Conservation (phyloP, 2,329 filamentous ascomycete genomes). For the Plectosphaerella plurivora region DNA sequence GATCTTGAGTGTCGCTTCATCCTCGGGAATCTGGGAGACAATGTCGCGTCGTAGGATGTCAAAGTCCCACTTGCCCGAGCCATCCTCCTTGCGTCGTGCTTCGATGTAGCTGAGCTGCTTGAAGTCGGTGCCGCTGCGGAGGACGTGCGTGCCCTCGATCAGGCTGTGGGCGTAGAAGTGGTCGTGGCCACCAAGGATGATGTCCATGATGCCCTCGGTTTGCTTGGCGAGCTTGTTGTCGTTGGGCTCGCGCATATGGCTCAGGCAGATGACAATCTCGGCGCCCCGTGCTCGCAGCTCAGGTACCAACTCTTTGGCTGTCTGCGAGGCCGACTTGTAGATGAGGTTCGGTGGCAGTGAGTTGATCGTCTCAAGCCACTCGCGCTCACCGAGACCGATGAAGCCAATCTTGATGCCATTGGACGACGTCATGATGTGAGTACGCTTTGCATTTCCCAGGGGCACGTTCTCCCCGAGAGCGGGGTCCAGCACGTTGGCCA, state of each 20-base stretch:
- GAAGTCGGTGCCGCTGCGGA: slow-evolving; percentile 89
- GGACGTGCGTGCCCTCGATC: slow-evolving; percentile 74
- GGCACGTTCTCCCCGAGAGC: slow-evolving; percentile 70
- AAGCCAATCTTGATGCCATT: slow-evolving; percentile 84
- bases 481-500: slow-evolving; percentile 84
- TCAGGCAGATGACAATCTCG: slow-evolving; percentile 77
- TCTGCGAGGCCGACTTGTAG: slow-evolving; percentile 73
- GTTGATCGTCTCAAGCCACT: slow-evolving; percentile 90
- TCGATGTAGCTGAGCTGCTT: slow-evolving; percentile 89
- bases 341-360: slow-evolving; percentile 75
- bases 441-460: slow-evolving; percentile 71
- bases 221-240: slow-evolving; percentile 80
- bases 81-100: slow-evolving; percentile 53
- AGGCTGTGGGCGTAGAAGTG: slow-evolving; percentile 79
- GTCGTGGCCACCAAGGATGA: slow-evolving; percentile 85
- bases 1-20: slow-evolving; percentile 55
- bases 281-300: slow-evolving; percentile 70
- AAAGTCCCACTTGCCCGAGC: slow-evolving; percentile 65
- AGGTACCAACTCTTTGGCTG: slow-evolving; percentile 72
- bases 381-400: slow-evolving; percentile 79
- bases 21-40: slow-evolving; percentile 61
- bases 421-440: slow-evolving; percentile 70
- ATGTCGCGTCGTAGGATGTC: slow-evolving; percentile 73
- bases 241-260: slow-evolving; percentile 84
- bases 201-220: slow-evolving; percentile 70